Evolutionary conservation across 495 filamentous ascomycete species (phyloP), one percentile per base, ranked within the genome.

Genomic region (Hypoxylon lienhwacheense): DNA sequence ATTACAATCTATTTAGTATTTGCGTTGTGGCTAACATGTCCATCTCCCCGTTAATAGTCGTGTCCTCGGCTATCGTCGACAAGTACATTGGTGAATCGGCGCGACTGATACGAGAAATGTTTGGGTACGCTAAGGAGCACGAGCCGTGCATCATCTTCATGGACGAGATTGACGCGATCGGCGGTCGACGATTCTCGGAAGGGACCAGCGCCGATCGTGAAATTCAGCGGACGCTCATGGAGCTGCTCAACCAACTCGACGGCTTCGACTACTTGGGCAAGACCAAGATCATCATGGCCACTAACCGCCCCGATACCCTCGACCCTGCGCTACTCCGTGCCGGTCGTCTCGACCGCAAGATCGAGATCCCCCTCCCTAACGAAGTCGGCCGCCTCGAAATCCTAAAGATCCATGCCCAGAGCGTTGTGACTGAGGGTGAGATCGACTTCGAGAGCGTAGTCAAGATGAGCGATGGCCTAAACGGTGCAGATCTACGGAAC

Each of bases 201-300:
- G 95, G 95, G 59, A 99, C 95, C 48, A 95, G 90, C 24, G 95
- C 95, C 17, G 95, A 99, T 76, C 87, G 95, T 59, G 95, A 99
- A 71, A 99, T 99, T 61, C 95, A 99, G 76, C 88, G 95, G 52
- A 99, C 95, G 29, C 79, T 99, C 54, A 99, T 99, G 95, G 95
- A 99, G 67, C 80, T 99, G 21, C 86, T 99, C 52, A 99, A 99
- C 70, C 95, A 99, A 70, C 83, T 99, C 35, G 95, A 99, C 70
- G 95, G 95, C 47, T 99, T 99, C 77, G 95, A 99, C 70, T 99
- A 99, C 71, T 80, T 99, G 4, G 95, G 95, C 48, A 95, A 97
- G 81, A 99, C 95, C 16, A 99, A 99, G 78, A 99, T 99, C 73
- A 99, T 97, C 76, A 99, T 99, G 95, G 95, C 95, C 20, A 99